Base-by-base conservation (phyloP, 495 filamentous ascomycete species). In the Filosporella fistucella region DNA sequence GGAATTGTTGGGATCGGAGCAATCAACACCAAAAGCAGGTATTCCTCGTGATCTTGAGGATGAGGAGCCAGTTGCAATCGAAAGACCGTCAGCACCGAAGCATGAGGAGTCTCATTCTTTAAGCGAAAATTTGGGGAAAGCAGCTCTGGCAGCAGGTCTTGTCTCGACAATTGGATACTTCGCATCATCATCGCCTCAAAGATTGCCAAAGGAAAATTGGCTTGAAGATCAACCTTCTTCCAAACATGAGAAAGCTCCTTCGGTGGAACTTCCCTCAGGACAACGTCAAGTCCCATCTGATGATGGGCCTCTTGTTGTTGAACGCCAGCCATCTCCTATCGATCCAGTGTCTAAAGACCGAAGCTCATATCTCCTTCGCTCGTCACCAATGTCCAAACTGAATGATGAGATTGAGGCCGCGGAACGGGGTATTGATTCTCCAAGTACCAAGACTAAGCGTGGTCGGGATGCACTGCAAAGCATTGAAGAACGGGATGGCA, bases 11-110 rank as follows among this genome's bases (percentile, higher is more conserved):
- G 63, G 55, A 6, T 64, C 60, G 1, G 40, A 63, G 14, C 61
- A 69, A 51, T 61, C 59, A 3, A 68, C 66, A 32, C 63, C 68
- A n/a, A 62, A 54, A 46, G 63, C 62, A 2, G 39, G 16, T 18
- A 13, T 44, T 21, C 36, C 34, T 34, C 38, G 29, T 25, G 45
- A 56, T 36, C 16, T 18, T 14, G 35, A 29, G 22, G 6, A n/a
- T 23, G 28, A 39, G 16, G 40, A 48, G 2, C 18, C 18, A 7
- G 23, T 32, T 21, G 23, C 14, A 23, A 4, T 23, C 3, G 2
- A 38, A 6, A 16, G 16, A 12, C 24, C 41, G 20, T 38, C 35
- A 4, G 17, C 9, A 13, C 14, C 35, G 23, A 38, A 21, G 35
- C n/a, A n/a, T n/a, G 16, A 38, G 8, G 23, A 21, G n/a, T 38